These are phyloP conservation scores for Jackrogersella minutella DNA, from an alignment of 495 filamentous ascomycete genomes.

Conservation along the genomic window DNA sequence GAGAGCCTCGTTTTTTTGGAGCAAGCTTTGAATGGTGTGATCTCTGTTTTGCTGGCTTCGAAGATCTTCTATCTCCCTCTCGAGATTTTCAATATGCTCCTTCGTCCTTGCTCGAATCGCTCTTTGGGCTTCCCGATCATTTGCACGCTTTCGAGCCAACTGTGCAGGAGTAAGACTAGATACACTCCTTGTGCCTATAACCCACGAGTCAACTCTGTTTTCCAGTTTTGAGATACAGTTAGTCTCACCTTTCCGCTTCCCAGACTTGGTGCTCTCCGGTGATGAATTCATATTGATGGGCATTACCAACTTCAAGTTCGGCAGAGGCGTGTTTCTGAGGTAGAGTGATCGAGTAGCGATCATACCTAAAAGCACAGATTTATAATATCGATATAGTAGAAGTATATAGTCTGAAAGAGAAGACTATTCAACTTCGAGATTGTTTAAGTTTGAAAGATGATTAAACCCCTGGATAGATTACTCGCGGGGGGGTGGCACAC, in stretches of 20 bases:
- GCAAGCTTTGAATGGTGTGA: slow-evolving; percentile 46
- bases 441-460: slow-evolving; percentile 1
- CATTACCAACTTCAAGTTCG: slow-evolving; percentile 9
- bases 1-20: slow-evolving; percentile 49
- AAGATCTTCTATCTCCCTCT: slow-evolving; percentile 71
- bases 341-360: neutral
- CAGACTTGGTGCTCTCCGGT: slow-evolving; percentile 41
- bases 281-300: slow-evolving; percentile 17
- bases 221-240: neutral
- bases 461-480: neutral
- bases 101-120: slow-evolving; percentile 86
- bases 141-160: slow-evolving; percentile 81
- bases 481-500: neutral
- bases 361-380: neutral
- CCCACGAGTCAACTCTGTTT: neutral
- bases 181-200: slow-evolving; percentile 70
- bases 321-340: neutral
- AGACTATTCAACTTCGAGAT: neutral
- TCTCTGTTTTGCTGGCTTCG: slow-evolving; percentile 46
- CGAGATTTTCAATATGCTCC: slow-evolving; percentile 78
- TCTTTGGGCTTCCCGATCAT: slow-evolving; percentile 87
- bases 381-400: neutral
- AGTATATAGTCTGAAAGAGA: neutral
- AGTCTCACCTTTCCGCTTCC: slow-evolving; percentile 49
- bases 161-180: slow-evolving; percentile 77